Evolutionary conservation across 345 rosid species (phyloP), one percentile per base, ranked within the genome.

Genomic region (Streptanthus diversifolius): DNA sequence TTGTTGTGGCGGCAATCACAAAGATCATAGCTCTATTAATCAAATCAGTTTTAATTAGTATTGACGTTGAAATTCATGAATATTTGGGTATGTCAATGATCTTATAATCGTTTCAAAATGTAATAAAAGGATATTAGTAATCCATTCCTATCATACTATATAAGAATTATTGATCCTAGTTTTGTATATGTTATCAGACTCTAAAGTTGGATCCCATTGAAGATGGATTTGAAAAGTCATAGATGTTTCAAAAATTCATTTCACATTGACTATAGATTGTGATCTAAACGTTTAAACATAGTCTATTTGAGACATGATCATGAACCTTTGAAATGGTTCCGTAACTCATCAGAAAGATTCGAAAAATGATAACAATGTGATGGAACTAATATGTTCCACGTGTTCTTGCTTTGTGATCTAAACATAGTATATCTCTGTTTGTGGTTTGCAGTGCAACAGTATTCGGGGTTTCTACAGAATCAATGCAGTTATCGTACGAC

Each of bases 401-500:
- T 17, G 49, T 14, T 41, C 3, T n/a, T 41, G 25, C 27, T 56
- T 56, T 24, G 30, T 32, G 25, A 32, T 11, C 13, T 45, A 45
- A 6, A 30, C 41, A 25, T 49, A 33, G 21, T 69, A 3, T 4
- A 72, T 44, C 8, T 72, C 25, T 25, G 3, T 19, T 63, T 72
- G 8, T 0, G 75, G 30, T 8, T 22, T 81, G 82, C 72, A 93
- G 98, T 79, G 85, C 96, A 8, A 90, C 82, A 57, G 98, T 93
- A 39, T 93, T 93, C 62, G 96, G 98, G 8, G 98, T 93, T 76
- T 93, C 97, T 0, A 87, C 97, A 5, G 90, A 93, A 48, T 90
- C 93, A 49, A 90, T 90, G 98, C 97, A 93, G 60, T 83, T 90
- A 57, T 87, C 97, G 41, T 87, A 80, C 29, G 98, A 90, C 75